Conservation (phyloP, 352 stramenopile genomes). For the Albugo candida region DNA sequence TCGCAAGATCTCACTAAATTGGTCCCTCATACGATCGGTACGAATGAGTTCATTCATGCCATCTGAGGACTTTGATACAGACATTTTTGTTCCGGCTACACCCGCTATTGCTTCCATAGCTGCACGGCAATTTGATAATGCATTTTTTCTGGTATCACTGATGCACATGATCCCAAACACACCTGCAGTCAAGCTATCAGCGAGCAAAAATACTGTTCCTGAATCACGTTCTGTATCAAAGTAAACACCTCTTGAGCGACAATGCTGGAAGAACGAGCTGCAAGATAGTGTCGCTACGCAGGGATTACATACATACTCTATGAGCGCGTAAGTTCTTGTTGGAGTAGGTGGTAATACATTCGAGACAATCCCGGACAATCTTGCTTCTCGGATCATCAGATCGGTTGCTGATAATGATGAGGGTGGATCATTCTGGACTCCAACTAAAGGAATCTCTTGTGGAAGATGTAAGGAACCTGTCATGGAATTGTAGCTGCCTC, state of each 20-base stretch:
- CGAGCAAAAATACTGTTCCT: slow-evolving; percentile 50
- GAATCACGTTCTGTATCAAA: slow-evolving; percentile 56
- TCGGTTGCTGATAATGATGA: neutral
- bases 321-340: slow-evolving; percentile 36
- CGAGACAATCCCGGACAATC: slow-evolving; percentile 3
- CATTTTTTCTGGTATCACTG: slow-evolving; percentile 23
- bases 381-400: slow-evolving; percentile 15
- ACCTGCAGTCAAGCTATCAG: slow-evolving; percentile 60
- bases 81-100: slow-evolving; percentile 26
- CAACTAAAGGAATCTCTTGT: neutral
- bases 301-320: slow-evolving; percentile 61
- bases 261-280: slow-evolving; percentile 74
- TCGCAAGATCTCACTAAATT: too few relatives aligned
- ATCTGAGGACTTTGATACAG: too few relatives aligned
- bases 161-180: slow-evolving; percentile 54
- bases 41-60: too few relatives aligned
- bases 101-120: slow-evolving; percentile 55
- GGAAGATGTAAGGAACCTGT: slow-evolving; percentile 20
- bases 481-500: slow-evolving; percentile 12
- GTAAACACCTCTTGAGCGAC: slow-evolving; percentile 69
- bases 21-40: too few relatives aligned
- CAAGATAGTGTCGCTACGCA: slow-evolving; percentile 64
- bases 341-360: neutral
- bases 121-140: slow-evolving; percentile 34
- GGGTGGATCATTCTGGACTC: too few relatives aligned